Base-by-base conservation (phyloP, 83 land plant species). In the Thuja plicata region DNA sequence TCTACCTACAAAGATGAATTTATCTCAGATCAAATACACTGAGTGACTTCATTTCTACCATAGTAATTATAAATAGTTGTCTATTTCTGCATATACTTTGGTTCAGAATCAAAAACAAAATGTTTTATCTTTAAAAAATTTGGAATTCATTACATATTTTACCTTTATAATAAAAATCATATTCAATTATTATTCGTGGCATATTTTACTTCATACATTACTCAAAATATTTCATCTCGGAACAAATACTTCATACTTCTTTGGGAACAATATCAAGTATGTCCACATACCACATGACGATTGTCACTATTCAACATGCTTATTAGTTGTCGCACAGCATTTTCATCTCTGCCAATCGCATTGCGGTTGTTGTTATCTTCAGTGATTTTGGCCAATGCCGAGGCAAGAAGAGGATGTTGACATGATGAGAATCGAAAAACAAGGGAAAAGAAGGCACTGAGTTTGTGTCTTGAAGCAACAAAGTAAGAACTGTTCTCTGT, bases 371-470 rank as follows among this genome's bases (percentile, higher is more conserved):
- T 92, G 60, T 91, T 89, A 88, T 98, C 99, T 91, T 97, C 94
- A 87, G 97, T 91, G 66, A 98, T 93, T 92, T 98, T 98, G 10
- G 98, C 96, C 52, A 98, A 92, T 32, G 99, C 99, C 87, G 99
- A 98, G 89, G 99, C 99, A 85, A 98, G 93, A 89, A 98, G 94
- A 55, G 98, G 99, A 90, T 98, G 99, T 89, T 98, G 99, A 87
- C 99, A 98, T 17, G 99, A 97, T 77, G 99, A 98, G 89, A 97
- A 98, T 50, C 99, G 99, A 87, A 98, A 98, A 38, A 98, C 92
- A 84, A 98, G 97, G 66, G 99, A 94, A 91, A 97, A 98, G 89
- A 98, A 98, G 88, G 98, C 99, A 93, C 99, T 96, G 19, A 98
- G 94, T 91, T 95, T 97, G 94, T 98, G 99, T 84, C 96, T 96